Conservation (phyloP, 192 early-diverging fungal genomes). For the Backusella liffmaniae region DNA sequence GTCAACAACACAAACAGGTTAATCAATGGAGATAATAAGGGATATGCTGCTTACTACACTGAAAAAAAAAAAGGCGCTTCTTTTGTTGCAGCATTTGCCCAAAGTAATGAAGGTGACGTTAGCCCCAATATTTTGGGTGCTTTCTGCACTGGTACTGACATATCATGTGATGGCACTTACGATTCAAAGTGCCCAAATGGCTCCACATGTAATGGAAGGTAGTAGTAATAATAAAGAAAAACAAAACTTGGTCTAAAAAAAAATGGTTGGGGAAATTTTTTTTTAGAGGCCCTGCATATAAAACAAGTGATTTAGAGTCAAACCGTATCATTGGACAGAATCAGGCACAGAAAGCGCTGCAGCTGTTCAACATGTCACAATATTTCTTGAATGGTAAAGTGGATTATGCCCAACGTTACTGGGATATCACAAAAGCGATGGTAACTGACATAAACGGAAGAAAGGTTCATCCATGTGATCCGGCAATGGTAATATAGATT, state of each 20-base stretch:
- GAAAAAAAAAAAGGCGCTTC: conserved; percentile 18
- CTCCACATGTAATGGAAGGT: conserved; percentile 25
- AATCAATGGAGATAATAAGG: conserved; percentile 38
- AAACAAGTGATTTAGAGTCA: conserved; percentile 23
- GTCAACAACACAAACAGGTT: conserved; percentile 31
- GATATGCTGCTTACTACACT: conserved; percentile 27
- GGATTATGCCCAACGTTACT: conserved; percentile 21
- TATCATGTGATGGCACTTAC: conserved; percentile 27
- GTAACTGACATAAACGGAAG: conserved; percentile 6
- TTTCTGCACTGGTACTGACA: conserved; percentile 30
- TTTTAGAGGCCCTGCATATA: conserved; percentile 31
- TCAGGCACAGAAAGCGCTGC: conserved; percentile 31
- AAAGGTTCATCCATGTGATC: conserved; percentile 12
- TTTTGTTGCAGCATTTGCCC: conserved; percentile 34
- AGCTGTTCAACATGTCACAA: not conserved
- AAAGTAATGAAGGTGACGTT: conserved; percentile 31
- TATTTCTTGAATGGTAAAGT: conserved; percentile 13
- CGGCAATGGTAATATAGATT: conserved; percentile 30
- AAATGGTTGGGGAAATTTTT: not conserved
- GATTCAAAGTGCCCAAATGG: conserved; percentile 13
- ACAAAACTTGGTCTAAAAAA: not conserved
- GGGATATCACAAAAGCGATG: conserved; percentile 25
- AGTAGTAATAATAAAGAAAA: not conserved
- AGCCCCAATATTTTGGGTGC: conserved; percentile 37
- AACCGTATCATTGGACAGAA: conserved; percentile 35